Evolutionary conservation across 2,329 filamentous ascomycete species (phyloP).

Genomic region (Gremmenia infestans): DNA sequence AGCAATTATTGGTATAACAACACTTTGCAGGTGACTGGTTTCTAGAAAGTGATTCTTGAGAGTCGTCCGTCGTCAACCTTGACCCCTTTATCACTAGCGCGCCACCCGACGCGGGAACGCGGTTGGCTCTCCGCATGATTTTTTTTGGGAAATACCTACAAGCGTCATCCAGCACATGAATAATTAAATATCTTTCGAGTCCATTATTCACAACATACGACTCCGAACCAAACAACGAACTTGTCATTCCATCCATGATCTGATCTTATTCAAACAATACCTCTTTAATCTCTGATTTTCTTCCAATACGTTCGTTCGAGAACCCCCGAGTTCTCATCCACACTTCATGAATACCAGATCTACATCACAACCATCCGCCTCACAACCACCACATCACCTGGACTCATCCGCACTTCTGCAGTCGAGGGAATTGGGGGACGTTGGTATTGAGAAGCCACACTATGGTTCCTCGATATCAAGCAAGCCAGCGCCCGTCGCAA

Average conservation of each 20-base stretch:
- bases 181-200: not conserved
- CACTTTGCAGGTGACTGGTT: no score
- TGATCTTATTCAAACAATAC: not conserved
- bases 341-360: slow-evolving; percentile 29
- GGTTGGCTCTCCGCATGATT: not conserved
- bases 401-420: slow-evolving; percentile 40
- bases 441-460: slow-evolving; percentile 39
- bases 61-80: no score
- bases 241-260: not conserved
- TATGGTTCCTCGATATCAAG: slow-evolving; percentile 35
- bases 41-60: no score
- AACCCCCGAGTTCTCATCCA: slow-evolving; percentile 13
- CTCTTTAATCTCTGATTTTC: not conserved
- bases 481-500: slow-evolving; percentile 48
- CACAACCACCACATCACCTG: slow-evolving; percentile 7
- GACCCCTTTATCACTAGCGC: no score
- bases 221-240: not conserved
- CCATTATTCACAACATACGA: not conserved
- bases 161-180: not conserved
- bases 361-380: slow-evolving; percentile 12
- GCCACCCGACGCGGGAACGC: not conserved
- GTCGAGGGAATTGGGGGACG: slow-evolving; percentile 57
- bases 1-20: no score
- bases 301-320: slow-evolving; percentile 3
- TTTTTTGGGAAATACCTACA: not conserved